A percentile compares a stretch with the other conserved stretches of the same genome.
Evolutionary conservation across 805 yeast species (phyloP).

Genomic region (Candida suzukii): DNA sequence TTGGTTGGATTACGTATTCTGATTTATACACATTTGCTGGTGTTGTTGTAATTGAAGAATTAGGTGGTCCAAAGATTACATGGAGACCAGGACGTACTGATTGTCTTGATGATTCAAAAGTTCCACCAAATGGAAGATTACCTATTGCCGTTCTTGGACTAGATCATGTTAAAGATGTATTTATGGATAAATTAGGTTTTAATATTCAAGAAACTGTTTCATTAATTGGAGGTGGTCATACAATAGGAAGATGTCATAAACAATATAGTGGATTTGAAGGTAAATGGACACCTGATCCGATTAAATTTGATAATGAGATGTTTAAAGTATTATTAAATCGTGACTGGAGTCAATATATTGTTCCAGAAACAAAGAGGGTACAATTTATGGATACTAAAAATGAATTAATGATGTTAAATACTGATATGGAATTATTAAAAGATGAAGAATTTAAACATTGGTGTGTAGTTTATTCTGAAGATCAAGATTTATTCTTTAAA

Average conservation of each 20-base stretch:
- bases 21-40: slow-evolving; percentile 79
- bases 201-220: slow-evolving; percentile 69
- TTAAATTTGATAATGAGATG: slow-evolving; percentile 35
- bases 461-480: slow-evolving; percentile 63
- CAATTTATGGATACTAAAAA: slow-evolving; percentile 32
- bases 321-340: slow-evolving; percentile 42
- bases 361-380: slow-evolving; percentile 33
- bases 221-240: slow-evolving; percentile 70
- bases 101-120: slow-evolving; percentile 36
- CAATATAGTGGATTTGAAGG: slow-evolving; percentile 43
- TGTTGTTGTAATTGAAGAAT: slow-evolving; percentile 67
- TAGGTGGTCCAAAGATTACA: slow-evolving; percentile 69
- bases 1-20: slow-evolving; percentile 70
- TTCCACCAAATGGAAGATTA: slow-evolving; percentile 62
- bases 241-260: slow-evolving; percentile 70
- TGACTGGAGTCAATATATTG: slow-evolving; percentile 34
- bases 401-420: slow-evolving; percentile 75
- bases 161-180: slow-evolving; percentile 56
- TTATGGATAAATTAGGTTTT: slow-evolving; percentile 54
- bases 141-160: slow-evolving; percentile 69
- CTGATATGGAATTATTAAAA: slow-evolving; percentile 60
- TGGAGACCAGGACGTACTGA: slow-evolving; percentile 85
- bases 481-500: slow-evolving; percentile 51
- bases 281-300: slow-evolving; percentile 37
- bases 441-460: slow-evolving; percentile 53